Evolutionary conservation across 1,139 yeast genomes (phyloP).

Genomic region (Yamadazyma friedrichii): DNA sequence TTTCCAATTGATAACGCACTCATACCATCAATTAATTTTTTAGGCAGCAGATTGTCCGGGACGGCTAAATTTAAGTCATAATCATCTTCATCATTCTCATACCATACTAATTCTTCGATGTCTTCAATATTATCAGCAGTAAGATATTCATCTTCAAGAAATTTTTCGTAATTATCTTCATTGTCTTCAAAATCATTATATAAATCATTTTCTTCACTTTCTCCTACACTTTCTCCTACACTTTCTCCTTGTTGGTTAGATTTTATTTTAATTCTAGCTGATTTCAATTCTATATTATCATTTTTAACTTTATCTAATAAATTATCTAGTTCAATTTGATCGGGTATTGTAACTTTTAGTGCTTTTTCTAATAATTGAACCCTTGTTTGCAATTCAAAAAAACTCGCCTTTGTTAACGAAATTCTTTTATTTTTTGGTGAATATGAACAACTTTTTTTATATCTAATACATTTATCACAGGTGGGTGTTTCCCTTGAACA

Average conservation of each 20-base stretch:
- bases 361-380: conserved; percentile 15
- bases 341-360: conserved; percentile 16
- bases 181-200: conserved; percentile 16
- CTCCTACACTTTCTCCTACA: neutral
- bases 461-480: conserved; percentile 25
- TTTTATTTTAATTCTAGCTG: too few species aligned
- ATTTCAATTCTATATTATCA: neutral
- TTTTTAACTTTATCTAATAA: conserved; percentile 9
- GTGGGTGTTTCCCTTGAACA: conserved; percentile 25
- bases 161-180: conserved; percentile 13
- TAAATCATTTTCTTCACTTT: neutral
- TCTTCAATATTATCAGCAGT: conserved; percentile 18
- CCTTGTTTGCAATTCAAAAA: conserved; percentile 22
- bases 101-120: conserved; percentile 15
- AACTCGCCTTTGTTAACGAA: conserved; percentile 25
- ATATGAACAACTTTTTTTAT: conserved; percentile 24
- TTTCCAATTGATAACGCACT: conserved; percentile 44
- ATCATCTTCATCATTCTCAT: neutral
- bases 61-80: neutral
- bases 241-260: too few species aligned
- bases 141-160: conserved; percentile 15
- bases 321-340: conserved; percentile 16
- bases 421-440: conserved; percentile 24
- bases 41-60: neutral
- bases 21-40: conserved; percentile 45